These are phyloP conservation scores for Lophiostoma macrostomum DNA, from an alignment of 495 filamentous ascomycete genomes.

Conservation along the genomic window DNA sequence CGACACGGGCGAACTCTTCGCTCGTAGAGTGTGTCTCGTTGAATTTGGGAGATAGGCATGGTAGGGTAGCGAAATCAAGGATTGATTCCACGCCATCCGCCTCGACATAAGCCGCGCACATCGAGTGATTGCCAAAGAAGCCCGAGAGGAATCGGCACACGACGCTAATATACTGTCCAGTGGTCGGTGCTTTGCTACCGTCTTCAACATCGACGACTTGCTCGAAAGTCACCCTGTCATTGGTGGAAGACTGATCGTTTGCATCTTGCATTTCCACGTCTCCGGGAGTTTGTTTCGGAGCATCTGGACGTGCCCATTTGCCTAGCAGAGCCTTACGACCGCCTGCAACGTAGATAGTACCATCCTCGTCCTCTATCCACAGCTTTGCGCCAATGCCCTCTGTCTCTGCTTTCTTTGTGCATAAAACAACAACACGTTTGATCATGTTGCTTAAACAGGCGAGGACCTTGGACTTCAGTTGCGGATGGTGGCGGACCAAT, in stretches of 20 bases:
- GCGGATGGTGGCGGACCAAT: constrained; percentile 87
- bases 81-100: constrained; percentile 77
- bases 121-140: constrained; percentile 71
- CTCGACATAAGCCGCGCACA: constrained; percentile 73
- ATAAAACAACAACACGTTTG: constrained; percentile 67
- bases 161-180: constrained; percentile 68
- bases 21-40: constrained; percentile 51
- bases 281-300: neutral
- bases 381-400: constrained; percentile 76
- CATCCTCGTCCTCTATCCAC: constrained; percentile 56
- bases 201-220: constrained; percentile 40
- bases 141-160: constrained; percentile 71
- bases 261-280: constrained; percentile 34
- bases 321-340: constrained; percentile 38
- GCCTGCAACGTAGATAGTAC: constrained; percentile 54
- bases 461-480: constrained; percentile 73
- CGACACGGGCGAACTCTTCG: constrained; percentile 65
- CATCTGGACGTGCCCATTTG: constrained; percentile 22
- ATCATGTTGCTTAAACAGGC: constrained; percentile 80
- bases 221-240: constrained; percentile 16
- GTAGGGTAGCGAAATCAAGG: constrained; percentile 76
- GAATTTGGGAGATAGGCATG: constrained; percentile 74
- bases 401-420: constrained; percentile 61
- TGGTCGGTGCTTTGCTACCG: constrained; percentile 50
- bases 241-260: neutral